These are phyloP conservation scores for Paramecium bursaria DNA, from an alignment of 73 alveolate species.

Conservation along the genomic window DNA sequence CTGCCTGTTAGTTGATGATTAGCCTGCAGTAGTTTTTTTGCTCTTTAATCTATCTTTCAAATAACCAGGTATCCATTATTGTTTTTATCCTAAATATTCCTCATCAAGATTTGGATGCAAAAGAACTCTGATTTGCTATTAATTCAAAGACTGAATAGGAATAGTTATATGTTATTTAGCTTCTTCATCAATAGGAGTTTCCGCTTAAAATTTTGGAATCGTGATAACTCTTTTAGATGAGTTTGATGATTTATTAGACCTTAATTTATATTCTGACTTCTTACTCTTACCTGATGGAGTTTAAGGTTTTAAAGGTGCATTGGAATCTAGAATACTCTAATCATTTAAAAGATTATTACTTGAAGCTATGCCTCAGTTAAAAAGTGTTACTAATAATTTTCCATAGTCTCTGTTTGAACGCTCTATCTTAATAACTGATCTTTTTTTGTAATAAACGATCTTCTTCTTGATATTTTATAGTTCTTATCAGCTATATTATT, in stretches of 20 bases:
- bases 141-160: neutral
- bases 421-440: neutral
- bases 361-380: neutral
- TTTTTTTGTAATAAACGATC: neutral
- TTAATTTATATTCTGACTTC: constrained; percentile 4
- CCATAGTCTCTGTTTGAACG: too few relatives aligned
- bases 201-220: too few relatives aligned
- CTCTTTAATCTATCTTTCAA: constrained; percentile 9
- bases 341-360: constrained; percentile 14
- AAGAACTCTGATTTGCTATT: constrained; percentile 17
- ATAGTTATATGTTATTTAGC: neutral
- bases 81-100: constrained; percentile 32
- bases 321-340: neutral
- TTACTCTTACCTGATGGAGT: neutral
- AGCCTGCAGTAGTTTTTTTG: too few relatives aligned
- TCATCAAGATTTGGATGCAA: constrained; percentile 61
- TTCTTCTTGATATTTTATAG: constrained; percentile 19
- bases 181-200: neutral
- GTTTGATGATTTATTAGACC: neutral
- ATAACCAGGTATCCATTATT: constrained; percentile 55
- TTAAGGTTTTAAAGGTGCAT: neutral
- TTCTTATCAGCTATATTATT: constrained; percentile 24
- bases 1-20: too few relatives aligned
- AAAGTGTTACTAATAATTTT: neutral
- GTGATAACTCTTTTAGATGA: neutral